Evolutionary conservation across 140 eudicot genomes (phyloP), one percentile per base, ranked within the genome.

Genomic region (Erigeron philadelphicus): DNA sequence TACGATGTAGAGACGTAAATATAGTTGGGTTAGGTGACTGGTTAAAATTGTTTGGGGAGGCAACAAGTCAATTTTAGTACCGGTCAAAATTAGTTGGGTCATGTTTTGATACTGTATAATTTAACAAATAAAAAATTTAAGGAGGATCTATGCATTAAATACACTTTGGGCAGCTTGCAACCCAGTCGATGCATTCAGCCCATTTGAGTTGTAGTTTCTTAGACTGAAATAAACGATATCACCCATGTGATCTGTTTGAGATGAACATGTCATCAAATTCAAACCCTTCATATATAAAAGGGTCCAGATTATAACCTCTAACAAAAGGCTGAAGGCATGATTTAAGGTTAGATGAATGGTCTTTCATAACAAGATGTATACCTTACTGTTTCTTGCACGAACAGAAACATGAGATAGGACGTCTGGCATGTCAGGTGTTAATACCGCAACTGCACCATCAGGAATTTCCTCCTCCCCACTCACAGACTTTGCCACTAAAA

Each of bases 391-490:
- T 84, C 99, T 94, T 67, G 97, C 99, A 72, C 99, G 85, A 74
- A 94, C 99, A 80, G 99, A 94, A 74, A 94, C 99, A 78, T 94
- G 99, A 54, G 97, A 94, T 38, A 94, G 77, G 65, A 94, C 99
- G 87, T 94, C 99, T 64, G 97, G 99, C 99, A 94, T 94, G 82
- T 94, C 97, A 40, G 97, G 95, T 63, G 99, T 94, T 56, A 94
- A 72, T 72, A 94, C 95, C 40, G 96, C 97, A 63, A 94, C 97
- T 47, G 89, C 74, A 59, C 99, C 99, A 72, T 94, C 95, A 47
- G 99, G 99, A 76, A 94, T 94, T 84, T 94, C 99, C 81, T 94
- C 99, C 81, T 94, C 99, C 67, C 99, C 99, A 77, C 83, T 94
- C n/a, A 94, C 99, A 71, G 83, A 81, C 58, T 89, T 94, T 75